Base-by-base conservation (phyloP, 805 yeast species). In the Spathaspora boniae region DNA sequence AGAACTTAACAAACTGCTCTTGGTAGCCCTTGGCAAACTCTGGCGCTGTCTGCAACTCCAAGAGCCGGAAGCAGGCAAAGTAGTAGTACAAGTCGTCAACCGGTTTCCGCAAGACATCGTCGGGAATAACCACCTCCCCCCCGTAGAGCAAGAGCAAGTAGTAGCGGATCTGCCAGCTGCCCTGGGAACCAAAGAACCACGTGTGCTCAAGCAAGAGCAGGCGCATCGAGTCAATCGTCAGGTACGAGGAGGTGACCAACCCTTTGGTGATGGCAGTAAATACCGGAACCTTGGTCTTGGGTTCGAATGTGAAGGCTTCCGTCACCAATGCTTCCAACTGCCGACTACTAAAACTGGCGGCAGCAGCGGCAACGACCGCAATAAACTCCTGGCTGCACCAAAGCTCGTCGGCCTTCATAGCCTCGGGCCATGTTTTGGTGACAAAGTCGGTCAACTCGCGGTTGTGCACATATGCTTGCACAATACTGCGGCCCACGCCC, bases 391-490 rank as follows among this genome's bases (percentile, higher is more conserved):
- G 28, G 6, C 51, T 38, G 9, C 40, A 34, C 68, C 68, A 65
- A 9, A 42, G 27, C 8, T 15, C 6, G 20, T 50, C 40, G 2
- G 32, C 38, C 8, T 42, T 25, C 9, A 60, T 44, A 6, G 51
- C 61, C 14, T 34, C 31, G 11, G 59, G 54, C 78, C 82, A 79
- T 9, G 67, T 54, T 2, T 43, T 43, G 6, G 60, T 52, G 33
- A 76, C 60, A 43, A 82, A 82, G 4, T 58, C 50, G 3, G 55
- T 56, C 18, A 76, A 58, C 36, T 80, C 86, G 64, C 89, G 74
- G 4, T 80, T 79, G 45, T 65, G 72, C 8, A 67, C 59, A 50
- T 68, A 74, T 16, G 81, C 72, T 11, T 62, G 56, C 1, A 73
- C 53, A n/a, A 76, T 35, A 29, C 60, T 58, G n/a, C 36, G 41